phyloP scores from a whole-genome alignment of 371 early-diverging fungal genomes.

The Mortierella polycephala region DNA sequence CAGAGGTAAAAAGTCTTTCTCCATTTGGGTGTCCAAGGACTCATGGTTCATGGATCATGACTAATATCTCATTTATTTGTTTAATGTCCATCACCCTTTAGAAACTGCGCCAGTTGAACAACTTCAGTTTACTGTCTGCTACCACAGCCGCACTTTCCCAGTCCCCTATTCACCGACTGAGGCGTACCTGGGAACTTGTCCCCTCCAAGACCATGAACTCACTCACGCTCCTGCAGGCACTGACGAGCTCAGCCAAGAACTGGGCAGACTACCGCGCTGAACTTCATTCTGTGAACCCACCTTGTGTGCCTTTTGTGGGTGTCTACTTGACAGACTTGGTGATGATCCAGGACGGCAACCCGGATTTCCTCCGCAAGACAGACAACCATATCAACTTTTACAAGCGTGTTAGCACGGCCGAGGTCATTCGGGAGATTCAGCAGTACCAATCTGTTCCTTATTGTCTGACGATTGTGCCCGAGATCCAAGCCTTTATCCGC shows the following conservation, averaged over 20 bases:
- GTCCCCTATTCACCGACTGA: slow-evolving; percentile 90
- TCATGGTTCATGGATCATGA: no score
- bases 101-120: slow-evolving; percentile 82
- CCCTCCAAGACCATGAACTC: slow-evolving; percentile 68
- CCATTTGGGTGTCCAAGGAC: background rate
- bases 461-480: slow-evolving; percentile 76
- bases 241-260: slow-evolving; percentile 87
- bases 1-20: slow-evolving; percentile 64
- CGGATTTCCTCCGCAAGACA: slow-evolving; percentile 73
- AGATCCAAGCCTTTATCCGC: slow-evolving; percentile 83
- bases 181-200: slow-evolving; percentile 86
- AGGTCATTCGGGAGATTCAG: slow-evolving; percentile 92
- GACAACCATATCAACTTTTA: slow-evolving; percentile 84
- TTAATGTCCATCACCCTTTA: slow-evolving; percentile 19
- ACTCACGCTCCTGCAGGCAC: slow-evolving; percentile 58
- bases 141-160: slow-evolving; percentile 91
- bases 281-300: slow-evolving; percentile 87
- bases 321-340: slow-evolving; percentile 92
- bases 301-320: slow-evolving; percentile 93
- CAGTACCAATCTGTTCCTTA: slow-evolving; percentile 93
- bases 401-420: slow-evolving; percentile 88
- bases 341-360: slow-evolving; percentile 94
- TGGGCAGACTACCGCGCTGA: slow-evolving; percentile 88
- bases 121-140: slow-evolving; percentile 92
- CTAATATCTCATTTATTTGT: no score